phyloP scores from a whole-genome alignment of 1,139 yeast species.

The Pichia sp. region DNA sequence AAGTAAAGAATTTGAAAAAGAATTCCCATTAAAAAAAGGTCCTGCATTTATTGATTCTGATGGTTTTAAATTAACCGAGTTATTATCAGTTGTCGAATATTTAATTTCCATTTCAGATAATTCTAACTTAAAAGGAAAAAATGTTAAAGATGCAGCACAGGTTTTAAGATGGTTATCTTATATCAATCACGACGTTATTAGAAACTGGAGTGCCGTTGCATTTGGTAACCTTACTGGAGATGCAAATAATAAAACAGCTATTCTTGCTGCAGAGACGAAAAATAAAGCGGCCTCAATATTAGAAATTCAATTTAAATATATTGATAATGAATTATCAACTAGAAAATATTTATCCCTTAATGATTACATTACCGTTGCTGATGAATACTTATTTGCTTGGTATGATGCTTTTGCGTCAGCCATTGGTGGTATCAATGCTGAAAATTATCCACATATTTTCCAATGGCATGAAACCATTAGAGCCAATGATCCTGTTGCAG shows the following conservation, averaged over 20 bases:
- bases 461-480: constrained; percentile 19
- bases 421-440: not conserved
- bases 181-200: constrained; percentile 24
- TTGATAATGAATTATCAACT: constrained; percentile 7
- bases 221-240: constrained; percentile 4
- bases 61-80: constrained; percentile 27
- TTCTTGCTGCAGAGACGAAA: no score
- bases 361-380: constrained; percentile 6
- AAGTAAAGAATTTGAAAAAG: not conserved
- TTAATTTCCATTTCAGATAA: constrained; percentile 20
- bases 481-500: no score
- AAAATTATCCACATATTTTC: constrained; percentile 10
- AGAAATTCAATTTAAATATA: not conserved
- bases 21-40: constrained; percentile 27
- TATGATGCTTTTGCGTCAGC: not conserved
- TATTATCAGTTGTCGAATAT: constrained; percentile 26
- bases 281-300: not conserved
- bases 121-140: constrained; percentile 18
- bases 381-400: constrained; percentile 2
- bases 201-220: not conserved
- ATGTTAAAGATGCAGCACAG: constrained; percentile 25
- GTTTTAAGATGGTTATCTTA: constrained; percentile 28
- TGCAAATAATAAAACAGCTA: no score
- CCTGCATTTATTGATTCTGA: constrained; percentile 29
- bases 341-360: constrained; percentile 5